phyloP scores from a whole-genome alignment of 2,329 filamentous ascomycete genomes.

The Coleophoma eucalyptorum region DNA sequence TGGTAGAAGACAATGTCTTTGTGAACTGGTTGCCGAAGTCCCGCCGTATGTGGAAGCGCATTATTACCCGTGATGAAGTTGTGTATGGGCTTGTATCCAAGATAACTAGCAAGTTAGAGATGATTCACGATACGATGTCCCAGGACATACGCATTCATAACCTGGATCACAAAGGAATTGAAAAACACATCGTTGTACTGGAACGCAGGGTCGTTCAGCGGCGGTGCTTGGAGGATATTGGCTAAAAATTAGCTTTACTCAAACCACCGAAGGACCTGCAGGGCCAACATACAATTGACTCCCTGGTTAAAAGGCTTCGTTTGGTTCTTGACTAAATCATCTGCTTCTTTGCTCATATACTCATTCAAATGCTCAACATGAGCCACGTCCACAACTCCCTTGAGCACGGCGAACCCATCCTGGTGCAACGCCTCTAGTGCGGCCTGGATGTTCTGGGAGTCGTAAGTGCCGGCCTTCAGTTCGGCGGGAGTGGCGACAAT shows the following conservation, averaged over 20 bases:
- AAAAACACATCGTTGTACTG: constrained; percentile 36
- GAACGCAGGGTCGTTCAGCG: constrained; percentile 26
- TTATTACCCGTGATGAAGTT: constrained; percentile 37
- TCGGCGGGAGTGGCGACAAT: constrained; percentile 21
- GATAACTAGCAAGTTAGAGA: constrained; percentile 26
- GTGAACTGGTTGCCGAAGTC: constrained; percentile 33
- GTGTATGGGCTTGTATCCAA: constrained; percentile 34
- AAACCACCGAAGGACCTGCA: too few species aligned
- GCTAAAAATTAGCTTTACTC: constrained; percentile 17
- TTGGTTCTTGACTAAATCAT: constrained; percentile 23
- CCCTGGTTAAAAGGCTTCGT: constrained; percentile 31
- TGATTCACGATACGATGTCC: constrained; percentile 1
- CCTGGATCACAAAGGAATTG: constrained; percentile 35
- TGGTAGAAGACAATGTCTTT: constrained; percentile 34
- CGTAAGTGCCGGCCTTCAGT: constrained; percentile 17
- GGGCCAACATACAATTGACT: constrained; percentile 24
- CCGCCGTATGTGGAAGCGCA: constrained; percentile 30
- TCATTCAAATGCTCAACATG: constrained; percentile 30
- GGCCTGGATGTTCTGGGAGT: constrained; percentile 25
- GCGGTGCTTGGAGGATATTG: constrained; percentile 35
- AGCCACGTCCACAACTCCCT: constrained; percentile 28
- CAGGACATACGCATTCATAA: constrained; percentile 32
- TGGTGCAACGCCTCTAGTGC: constrained; percentile 31
- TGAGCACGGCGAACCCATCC: constrained; percentile 33
- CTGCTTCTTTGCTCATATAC: constrained; percentile 31